A percentile compares a stretch with the other conserved stretches of the same genome.
phyloP scores from a whole-genome alignment of 2,329 filamentous ascomycete species.

The Paecilomyces variotii region DNA sequence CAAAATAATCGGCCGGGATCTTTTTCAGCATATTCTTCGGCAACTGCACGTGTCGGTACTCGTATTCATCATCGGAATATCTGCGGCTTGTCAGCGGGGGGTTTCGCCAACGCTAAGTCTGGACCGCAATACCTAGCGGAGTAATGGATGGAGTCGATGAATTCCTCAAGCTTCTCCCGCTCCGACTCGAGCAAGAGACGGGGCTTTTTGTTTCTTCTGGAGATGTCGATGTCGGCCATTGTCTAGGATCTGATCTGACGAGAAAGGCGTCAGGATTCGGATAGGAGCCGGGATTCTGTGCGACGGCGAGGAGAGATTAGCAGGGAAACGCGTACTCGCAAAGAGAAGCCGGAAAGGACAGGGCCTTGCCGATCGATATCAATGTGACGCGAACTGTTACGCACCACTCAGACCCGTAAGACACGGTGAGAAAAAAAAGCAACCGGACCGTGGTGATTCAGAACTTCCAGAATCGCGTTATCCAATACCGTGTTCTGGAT shows the following conservation, averaged over 20 bases:
- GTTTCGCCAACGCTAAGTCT: not conserved
- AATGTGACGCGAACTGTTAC: not conserved
- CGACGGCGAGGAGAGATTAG: not conserved
- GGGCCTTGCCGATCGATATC: not conserved
- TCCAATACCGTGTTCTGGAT: not conserved
- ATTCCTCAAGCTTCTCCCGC: conserved; percentile 78
- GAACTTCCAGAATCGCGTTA: not conserved
- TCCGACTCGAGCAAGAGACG: conserved; percentile 73
- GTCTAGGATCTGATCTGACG: not conserved
- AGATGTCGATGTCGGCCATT: conserved; percentile 63
- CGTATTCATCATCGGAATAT: conserved; percentile 86
- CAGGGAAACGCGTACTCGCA: not conserved
- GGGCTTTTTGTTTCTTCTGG: conserved; percentile 78
- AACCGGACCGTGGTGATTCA: not conserved
- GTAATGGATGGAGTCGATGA: conserved; percentile 90
- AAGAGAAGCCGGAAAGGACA: not conserved
- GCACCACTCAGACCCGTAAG: not conserved
- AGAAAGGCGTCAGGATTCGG: not conserved
- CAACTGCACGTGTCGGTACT: conserved; percentile 96
- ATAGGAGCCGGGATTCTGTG: not conserved
- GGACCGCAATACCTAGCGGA: conserved; percentile 63
- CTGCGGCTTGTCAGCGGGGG: conserved; percentile 41
- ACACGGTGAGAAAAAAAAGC: not conserved
- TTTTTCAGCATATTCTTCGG: conserved; percentile 97
- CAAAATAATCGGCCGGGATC: conserved; percentile 92